These are phyloP conservation scores for Fusarium sp. DNA, from an alignment of 2,329 filamentous ascomycete genomes.

Conservation along the genomic window DNA sequence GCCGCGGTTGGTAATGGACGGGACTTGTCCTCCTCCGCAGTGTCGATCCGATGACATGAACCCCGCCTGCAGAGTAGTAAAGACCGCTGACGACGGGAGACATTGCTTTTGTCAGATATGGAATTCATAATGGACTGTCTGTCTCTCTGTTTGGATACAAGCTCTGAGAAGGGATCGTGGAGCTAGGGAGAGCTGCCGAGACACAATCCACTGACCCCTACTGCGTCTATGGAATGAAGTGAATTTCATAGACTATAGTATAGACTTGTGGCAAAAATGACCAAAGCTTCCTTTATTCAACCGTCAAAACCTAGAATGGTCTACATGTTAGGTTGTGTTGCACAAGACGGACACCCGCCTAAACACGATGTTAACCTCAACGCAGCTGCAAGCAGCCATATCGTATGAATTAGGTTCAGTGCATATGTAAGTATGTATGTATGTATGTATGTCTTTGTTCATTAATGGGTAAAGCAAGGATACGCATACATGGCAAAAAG, in stretches of 20 bases:
- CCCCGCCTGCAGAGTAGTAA: slow-evolving; percentile 6
- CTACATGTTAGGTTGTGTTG: neutral
- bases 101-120: slow-evolving; percentile 9
- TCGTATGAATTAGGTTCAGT: slow-evolving; percentile 18
- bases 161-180: neutral
- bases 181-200: slow-evolving; percentile 12
- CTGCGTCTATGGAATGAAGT: slow-evolving; percentile 17
- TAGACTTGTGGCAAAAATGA: slow-evolving; percentile 8
- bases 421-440: slow-evolving; percentile 26
- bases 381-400: slow-evolving; percentile 23
- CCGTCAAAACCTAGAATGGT: neutral
- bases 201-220: neutral
- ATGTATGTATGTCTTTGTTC: slow-evolving; percentile 7
- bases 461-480: slow-evolving; percentile 8
- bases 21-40: neutral
- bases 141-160: neutral
- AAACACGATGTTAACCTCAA: slow-evolving; percentile 13
- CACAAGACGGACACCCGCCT: slow-evolving; percentile 13
- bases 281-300: neutral
- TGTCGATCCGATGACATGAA: slow-evolving; percentile 34
- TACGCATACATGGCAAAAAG: slow-evolving; percentile 8
- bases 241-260: neutral
- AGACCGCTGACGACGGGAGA: slow-evolving; percentile 1
- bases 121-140: neutral
- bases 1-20: slow-evolving; percentile 20